These are phyloP conservation scores for Saturnispora zaruensis DNA, from an alignment of 805 yeast species.

Conservation along the genomic window DNA sequence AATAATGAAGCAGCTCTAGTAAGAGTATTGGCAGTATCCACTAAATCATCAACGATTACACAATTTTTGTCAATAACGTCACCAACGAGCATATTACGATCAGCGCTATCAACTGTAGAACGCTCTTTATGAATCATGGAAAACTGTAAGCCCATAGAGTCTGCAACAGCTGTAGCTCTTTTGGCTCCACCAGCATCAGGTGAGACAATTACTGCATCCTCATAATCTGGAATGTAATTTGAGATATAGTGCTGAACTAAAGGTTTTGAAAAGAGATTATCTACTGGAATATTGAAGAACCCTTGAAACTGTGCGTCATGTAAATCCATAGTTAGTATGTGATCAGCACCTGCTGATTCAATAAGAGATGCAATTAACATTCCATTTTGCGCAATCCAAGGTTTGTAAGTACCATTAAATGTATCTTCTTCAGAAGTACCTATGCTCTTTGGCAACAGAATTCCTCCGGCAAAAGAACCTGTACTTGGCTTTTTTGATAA, in stretches of 20 bases:
- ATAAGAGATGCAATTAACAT: constrained; percentile 81
- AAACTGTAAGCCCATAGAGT: constrained; percentile 75
- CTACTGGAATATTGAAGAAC: constrained; percentile 92
- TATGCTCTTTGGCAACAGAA: constrained; percentile 2
- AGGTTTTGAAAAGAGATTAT: constrained; percentile 84
- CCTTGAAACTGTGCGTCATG: constrained; percentile 99
- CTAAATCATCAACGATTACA: constrained; percentile 86
- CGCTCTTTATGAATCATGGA: constrained; percentile 95
- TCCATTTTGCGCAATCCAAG: constrained; percentile 96
- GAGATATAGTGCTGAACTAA: constrained; percentile 77
- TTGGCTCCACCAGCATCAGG: constrained; percentile 99
- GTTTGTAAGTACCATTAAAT: constrained; percentile 41
- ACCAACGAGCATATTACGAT: constrained; percentile 90
- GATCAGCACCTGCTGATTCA: constrained; percentile 92
- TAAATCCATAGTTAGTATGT: constrained; percentile 93
- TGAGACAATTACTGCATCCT: constrained; percentile 83
- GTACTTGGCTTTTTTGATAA: constrained; percentile 9
- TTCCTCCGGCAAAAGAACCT: constrained; percentile 8
- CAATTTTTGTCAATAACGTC: constrained; percentile 83
- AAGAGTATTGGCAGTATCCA: constrained; percentile 88
- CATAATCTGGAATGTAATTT: constrained; percentile 67
- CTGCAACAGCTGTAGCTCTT: constrained; percentile 91
- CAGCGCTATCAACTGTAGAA: constrained; percentile 29
- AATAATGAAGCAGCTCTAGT: constrained; percentile 86
- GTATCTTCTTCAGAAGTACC: constrained; percentile 3